These are phyloP conservation scores for Penicillium sp. DNA, from an alignment of 2,329 filamentous ascomycete species.

Conservation along the genomic window DNA sequence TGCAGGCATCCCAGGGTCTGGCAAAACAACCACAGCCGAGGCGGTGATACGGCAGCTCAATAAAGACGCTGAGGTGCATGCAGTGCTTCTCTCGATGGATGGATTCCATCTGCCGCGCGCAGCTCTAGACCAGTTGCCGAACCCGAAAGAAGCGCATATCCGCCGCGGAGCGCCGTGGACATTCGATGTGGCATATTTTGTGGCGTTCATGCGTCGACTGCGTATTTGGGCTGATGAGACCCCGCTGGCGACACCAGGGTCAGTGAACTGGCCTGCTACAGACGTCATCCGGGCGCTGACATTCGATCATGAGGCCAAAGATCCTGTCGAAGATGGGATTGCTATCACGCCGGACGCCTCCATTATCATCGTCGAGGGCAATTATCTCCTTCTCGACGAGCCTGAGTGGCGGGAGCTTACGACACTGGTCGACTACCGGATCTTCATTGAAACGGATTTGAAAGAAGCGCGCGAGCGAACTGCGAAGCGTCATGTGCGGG, in stretches of 20 bases:
- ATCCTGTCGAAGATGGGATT: constrained; percentile 33
- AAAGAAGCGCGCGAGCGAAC: constrained; percentile 39
- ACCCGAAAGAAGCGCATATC: constrained; percentile 35
- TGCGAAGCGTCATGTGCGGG: constrained; percentile 41
- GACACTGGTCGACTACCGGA: constrained; percentile 42
- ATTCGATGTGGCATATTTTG: constrained; percentile 34
- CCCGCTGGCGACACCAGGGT: constrained; percentile 4
- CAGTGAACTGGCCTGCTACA: constrained; percentile 4
- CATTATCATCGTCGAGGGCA: constrained; percentile 25
- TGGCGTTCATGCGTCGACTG: constrained; percentile 30
- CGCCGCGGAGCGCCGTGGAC: constrained; percentile 43
- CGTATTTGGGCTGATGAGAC: constrained; percentile 28
- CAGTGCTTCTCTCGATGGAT: constrained; percentile 38
- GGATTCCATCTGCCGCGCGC: constrained; percentile 39
- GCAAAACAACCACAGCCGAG: constrained; percentile 37
- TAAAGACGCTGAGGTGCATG: background rate
- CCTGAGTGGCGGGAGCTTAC: constrained; percentile 37
- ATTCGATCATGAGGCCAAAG: constrained; percentile 41
- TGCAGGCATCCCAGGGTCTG: constrained; percentile 36
- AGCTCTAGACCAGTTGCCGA: constrained; percentile 34
- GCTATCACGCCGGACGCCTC: constrained; percentile 24
- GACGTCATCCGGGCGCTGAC: constrained; percentile 31
- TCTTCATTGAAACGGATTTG: constrained; percentile 45
- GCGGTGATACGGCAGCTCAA: constrained; percentile 31
- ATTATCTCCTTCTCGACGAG: constrained; percentile 30